Base-by-base conservation (phyloP, 2,329 filamentous ascomycete genomes). In the Cyphellophora europaea region DNA sequence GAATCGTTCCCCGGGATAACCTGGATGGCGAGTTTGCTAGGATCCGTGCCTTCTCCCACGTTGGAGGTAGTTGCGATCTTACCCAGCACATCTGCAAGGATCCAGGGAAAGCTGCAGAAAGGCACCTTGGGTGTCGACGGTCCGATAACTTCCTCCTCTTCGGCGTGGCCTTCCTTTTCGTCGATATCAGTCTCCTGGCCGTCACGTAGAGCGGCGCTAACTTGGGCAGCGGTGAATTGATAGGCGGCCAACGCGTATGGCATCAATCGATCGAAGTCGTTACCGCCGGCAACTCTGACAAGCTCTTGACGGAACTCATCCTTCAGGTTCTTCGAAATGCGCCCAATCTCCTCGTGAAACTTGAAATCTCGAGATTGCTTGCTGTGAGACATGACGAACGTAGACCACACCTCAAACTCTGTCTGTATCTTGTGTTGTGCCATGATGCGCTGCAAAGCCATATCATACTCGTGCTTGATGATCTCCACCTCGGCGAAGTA, bases 51-150 rank as follows among this genome's bases (percentile, higher is more conserved):
- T 25, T n/a, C 21, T 25, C 21, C 8, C 8, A 25, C 21, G 21
- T 8, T 25, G 21, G 8, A 32, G 11, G 18, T 18, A 10, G 30
- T 11, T 2, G 81, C 82, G 48, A 93, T 77, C 31, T 69, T 69
- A 1, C 81, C 79, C 3, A 93, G 65, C 40, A 86, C 72, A 29
- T 71, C 69, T 10, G 77, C 69, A 44, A 96, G 93, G 2, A 96
- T 65, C 91, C 91, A 98, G 0, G 91, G 89, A 49, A 95, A 96
- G 40, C 81, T 91, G 49, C 95, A 91, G 6, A 96, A 64, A 0
- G 91, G 89, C 68, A 87, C 80, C 2, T 63, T 61, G 6, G 11
- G 32, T 12, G 15, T 12, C 25, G n/a, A 14, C 17, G 2, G n/a
- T 6, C 64, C 64, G 2, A 65, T 53, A 10, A 53, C 27, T 17